Evolutionary conservation across 176 grass and related monocot genomes (phyloP).

Genomic region (bread wheat (Triticum aestivum)): IWGSC_CS_RefSeq_v2.1 NC_057807.1:594994600-594995099

Average conservation of each 20-base stretch:
- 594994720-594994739: too few relatives aligned
- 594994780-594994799: background rate
- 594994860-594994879: conserved; percentile 23
- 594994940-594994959: background rate
- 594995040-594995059: too few relatives aligned
- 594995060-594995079: too few relatives aligned
- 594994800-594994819: background rate
- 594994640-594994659: too few relatives aligned
- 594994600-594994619: too few relatives aligned
- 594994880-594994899: conserved; percentile 4
- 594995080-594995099: background rate
- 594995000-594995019: background rate
- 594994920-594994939: too few relatives aligned
- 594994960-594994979: conserved; percentile 7
- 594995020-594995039: too few relatives aligned
- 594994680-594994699: too few relatives aligned
- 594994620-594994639: too few relatives aligned
- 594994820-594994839: background rate
- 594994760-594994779: background rate
- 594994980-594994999: background rate
- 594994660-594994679: too few relatives aligned
- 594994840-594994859: conserved; percentile 25
- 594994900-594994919: conserved; percentile 26
- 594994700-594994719: too few relatives aligned
- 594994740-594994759: background rate